Evolutionary conservation across 495 filamentous ascomycete genomes (phyloP), one percentile per base, ranked within the genome.

Genomic region (Lasiosphaeriaceae sp.): DNA sequence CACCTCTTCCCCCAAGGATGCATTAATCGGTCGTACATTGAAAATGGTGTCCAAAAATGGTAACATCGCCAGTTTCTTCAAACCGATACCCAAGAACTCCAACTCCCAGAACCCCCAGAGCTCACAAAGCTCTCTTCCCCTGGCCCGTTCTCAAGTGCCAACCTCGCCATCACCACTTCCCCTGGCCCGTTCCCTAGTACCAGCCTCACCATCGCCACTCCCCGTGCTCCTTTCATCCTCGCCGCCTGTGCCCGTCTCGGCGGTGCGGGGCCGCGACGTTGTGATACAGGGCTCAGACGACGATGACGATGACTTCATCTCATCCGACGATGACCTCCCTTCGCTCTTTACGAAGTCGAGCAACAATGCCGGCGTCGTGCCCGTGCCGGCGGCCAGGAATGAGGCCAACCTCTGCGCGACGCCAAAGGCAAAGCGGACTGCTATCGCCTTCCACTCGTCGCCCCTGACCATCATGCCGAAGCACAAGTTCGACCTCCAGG

Each of bases 401-500:
- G 22, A 43, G 12, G 35, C 39, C 19, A 53, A 58, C 54, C 51
- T 50, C 2, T 68, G 53, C 11, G 60, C 34, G 8, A 75, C 74
- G 0, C 75, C 76, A 11, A 67, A 58, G 45, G 68, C 71, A 1
- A 78, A 78, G 59, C 66, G 75, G 22, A 65, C 66, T 51, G 72
- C 73, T 9, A 50, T 69, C 9, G 66, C 66, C 2, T 64, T 74
- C 16, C 60, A 67, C 35, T 61, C 66, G 2, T 81, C 78, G 0
- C 71, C 77, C 17, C 54, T 80, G 44, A 73, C 76, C 1, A 71
- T 76, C 44, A 69, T 75, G 16, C 77, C 79, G 16, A 85, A 81
- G 60, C 87, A 88, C 61, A 87, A 81, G 59, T 87, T 84, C 60
- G 83, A 85, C 21, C 66, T 96, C 17, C 85, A 86, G 47, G 78